Evolutionary conservation across 1,284 basidiomycete species (phyloP).

Genomic region (Apiotrichum laibachii): DNA sequence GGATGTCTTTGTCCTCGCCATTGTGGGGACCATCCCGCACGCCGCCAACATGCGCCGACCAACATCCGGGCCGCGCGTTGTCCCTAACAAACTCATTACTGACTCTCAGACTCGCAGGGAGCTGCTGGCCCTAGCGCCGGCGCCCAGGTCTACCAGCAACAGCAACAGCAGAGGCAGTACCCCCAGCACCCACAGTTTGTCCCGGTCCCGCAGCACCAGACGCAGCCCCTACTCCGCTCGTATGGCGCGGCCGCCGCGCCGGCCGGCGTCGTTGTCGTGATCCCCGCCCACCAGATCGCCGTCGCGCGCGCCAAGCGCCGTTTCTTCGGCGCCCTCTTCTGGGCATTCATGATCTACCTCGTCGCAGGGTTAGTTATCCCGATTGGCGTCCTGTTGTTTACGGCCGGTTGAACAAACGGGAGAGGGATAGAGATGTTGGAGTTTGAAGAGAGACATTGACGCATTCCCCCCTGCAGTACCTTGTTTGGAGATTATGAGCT

Average conservation of each 20-base stretch:
- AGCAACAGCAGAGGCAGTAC: not conserved
- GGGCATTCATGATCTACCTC: conserved; percentile 47
- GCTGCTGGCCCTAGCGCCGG: not conserved
- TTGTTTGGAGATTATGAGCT: conserved; percentile 2
- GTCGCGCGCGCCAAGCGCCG: conserved; percentile 37
- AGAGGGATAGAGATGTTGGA: too few relatives aligned
- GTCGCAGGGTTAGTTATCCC: conserved; percentile 37
- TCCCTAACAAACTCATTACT: too few relatives aligned
- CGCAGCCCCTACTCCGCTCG: not conserved
- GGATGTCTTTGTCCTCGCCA: too few relatives aligned
- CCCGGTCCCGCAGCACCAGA: too few relatives aligned
- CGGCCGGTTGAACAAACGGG: not conserved
- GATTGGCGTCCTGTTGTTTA: not conserved
- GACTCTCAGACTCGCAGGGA: too few relatives aligned
- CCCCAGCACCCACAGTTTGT: too few relatives aligned
- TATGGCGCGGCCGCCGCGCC: not conserved
- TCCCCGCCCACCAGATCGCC: conserved; percentile 20
- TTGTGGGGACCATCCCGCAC: too few relatives aligned
- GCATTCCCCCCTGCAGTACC: not conserved
- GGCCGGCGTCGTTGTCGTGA: conserved; percentile 6
- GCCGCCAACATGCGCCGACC: too few relatives aligned
- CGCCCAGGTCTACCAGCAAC: too few relatives aligned
- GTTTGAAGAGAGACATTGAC: not conserved
- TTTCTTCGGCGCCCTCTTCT: conserved; percentile 46
- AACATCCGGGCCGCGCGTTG: too few relatives aligned